phyloP scores from a whole-genome alignment of 2,329 filamentous ascomycete species.

The Sporothrix mexicana region DNA sequence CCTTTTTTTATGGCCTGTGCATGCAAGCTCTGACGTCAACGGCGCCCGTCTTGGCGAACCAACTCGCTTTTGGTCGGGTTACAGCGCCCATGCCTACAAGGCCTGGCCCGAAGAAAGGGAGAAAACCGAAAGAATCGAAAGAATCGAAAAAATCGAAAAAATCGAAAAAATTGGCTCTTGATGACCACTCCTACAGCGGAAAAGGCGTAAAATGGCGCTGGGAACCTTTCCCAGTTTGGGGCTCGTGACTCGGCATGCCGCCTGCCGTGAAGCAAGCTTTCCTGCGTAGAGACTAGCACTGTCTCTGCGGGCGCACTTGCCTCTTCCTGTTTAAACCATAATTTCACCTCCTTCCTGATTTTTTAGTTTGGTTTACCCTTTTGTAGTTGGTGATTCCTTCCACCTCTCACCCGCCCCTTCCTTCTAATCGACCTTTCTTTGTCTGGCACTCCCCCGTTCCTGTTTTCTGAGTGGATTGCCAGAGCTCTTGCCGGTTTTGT shows the following conservation, averaged over 20 bases:
- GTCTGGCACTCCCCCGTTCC: background rate
- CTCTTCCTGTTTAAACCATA: slow-evolving; percentile 24
- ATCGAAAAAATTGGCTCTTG: background rate
- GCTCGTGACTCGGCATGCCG: slow-evolving; percentile 23
- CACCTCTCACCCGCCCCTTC: background rate
- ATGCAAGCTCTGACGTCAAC: slow-evolving; percentile 26
- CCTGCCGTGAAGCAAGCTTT: slow-evolving; percentile 11
- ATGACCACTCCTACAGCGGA: background rate
- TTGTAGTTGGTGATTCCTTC: background rate
- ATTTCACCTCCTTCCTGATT: background rate
- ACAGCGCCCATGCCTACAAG: slow-evolving; percentile 3
- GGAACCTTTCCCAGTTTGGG: slow-evolving; percentile 4
- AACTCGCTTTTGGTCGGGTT: slow-evolving; percentile 20
- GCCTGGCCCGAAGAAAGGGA: background rate
- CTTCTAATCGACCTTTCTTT: background rate
- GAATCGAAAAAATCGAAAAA: background rate
- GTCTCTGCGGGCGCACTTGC: slow-evolving; percentile 2
- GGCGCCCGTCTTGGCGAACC: slow-evolving; percentile 16
- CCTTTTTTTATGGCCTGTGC: background rate
- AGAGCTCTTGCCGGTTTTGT: slow-evolving; percentile 1
- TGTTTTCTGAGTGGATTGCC: background rate
- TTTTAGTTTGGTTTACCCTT: too few relatives aligned
- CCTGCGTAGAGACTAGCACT: slow-evolving; percentile 16
- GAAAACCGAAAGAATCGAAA: background rate
- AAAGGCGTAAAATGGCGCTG: slow-evolving; percentile 1